Conservation (phyloP, 352 stramenopile species). For the Phytophthora constricta region DNA sequence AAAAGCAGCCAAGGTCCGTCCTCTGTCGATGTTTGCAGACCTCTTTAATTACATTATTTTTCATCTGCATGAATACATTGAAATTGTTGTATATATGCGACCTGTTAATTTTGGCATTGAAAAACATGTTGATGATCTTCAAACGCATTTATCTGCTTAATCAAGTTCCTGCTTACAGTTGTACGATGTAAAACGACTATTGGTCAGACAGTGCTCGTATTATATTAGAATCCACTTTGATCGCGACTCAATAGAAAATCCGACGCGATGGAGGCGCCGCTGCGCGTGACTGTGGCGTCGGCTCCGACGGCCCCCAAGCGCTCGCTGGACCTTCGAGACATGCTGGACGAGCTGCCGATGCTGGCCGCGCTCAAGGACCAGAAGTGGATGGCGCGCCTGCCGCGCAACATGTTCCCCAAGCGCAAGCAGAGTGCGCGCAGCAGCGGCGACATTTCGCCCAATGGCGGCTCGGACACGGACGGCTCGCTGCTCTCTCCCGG, state of each 20-base stretch:
- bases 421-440: constrained; percentile 30
- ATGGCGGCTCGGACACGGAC: constrained; percentile 25
- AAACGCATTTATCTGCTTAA: no score
- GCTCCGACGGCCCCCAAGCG: no score
- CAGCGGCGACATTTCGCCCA: constrained; percentile 14
- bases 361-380: constrained; percentile 62
- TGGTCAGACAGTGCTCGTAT: no score
- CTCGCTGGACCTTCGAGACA: constrained; percentile 55
- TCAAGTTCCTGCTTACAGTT: no score
- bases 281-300: constrained; percentile 30
- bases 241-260: constrained; percentile 30
- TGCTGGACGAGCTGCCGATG: constrained; percentile 71
- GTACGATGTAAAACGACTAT: no score
- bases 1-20: no score
- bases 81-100: no score
- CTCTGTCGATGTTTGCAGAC: no score
- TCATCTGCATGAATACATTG: no score
- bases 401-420: constrained; percentile 42
- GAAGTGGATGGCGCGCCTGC: constrained; percentile 70
- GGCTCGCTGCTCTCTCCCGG: constrained; percentile 34
- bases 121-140: no score
- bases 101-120: no score
- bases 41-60: neutral
- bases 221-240: no score
- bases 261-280: constrained; percentile 30